Evolutionary conservation across 768 basidiomycete genomes (phyloP), one percentile per base, ranked within the genome.

Genomic region (Leccinum rimulosum): DNA sequence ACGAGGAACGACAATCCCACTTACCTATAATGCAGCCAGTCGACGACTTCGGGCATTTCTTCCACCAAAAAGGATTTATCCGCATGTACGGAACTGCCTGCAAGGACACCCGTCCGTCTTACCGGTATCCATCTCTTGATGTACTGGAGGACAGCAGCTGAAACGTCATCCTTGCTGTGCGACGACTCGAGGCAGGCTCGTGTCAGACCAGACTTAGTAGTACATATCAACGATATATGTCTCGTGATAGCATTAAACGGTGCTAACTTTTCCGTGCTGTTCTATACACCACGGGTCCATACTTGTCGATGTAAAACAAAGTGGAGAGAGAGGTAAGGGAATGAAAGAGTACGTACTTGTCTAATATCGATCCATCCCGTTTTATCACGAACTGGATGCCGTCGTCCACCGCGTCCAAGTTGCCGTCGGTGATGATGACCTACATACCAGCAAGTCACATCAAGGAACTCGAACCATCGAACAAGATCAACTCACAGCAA

Each of bases 221-320:
- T 62, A 30, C 55, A 19, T 30, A 51, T 59, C 47, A 48, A 27
- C 33, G 50, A n/a, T 12, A 1, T 10, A 9, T 33, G 7, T 15
- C 30, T 8, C 10, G 15, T 36, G 31, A 52, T 25, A 9, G 31
- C n/a, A 4, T 8, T 10, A 25, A 33, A 33, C 0, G 14, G 15
- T 9, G 71, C 82, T 61, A 63, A 90, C 92, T 68, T 79, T 74
- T 35, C 86, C 88, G 63, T 97, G 95, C 60, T 93, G 91, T 6
- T 82, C 81, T 30, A 76, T 85, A 72, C 94, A 97, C 95, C 95
- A 97, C 61, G 86, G 79, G 60, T 84, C 81, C 95, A 97, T 97
- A 17, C 91, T 94, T 40, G 17, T 27, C 8, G 30, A 38, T 1
- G 19, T 51, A 40, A 54, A 38, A 43, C 25, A 19, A 49, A 5